phyloP scores from a whole-genome alignment of 192 early-diverging fungal species.

The Backusella mclennaniae region DNA sequence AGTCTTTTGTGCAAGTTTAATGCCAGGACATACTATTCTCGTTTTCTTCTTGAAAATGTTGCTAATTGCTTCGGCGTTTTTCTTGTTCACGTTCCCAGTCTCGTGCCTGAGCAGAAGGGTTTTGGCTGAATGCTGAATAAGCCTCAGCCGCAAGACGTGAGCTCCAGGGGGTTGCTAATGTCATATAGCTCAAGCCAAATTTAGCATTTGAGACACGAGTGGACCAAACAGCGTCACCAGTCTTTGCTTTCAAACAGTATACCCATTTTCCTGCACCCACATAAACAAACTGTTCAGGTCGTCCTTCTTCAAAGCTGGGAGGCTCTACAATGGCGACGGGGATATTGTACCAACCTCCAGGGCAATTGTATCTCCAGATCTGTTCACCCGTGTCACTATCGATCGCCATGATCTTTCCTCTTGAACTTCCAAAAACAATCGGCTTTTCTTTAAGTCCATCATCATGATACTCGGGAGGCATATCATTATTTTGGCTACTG shows the following conservation, averaged over 20 bases:
- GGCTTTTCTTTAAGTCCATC: background rate
- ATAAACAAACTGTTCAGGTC: slow-evolving; percentile 5
- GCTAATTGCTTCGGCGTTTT: background rate
- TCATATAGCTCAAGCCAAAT: slow-evolving; percentile 14
- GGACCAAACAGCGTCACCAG: slow-evolving; percentile 11
- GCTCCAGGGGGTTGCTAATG: slow-evolving; percentile 21
- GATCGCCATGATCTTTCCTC: slow-evolving; percentile 23
- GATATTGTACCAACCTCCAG: slow-evolving; percentile 21
- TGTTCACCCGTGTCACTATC: slow-evolving; percentile 11
- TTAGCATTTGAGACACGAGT: background rate
- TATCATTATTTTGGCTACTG: background rate
- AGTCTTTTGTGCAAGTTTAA: background rate
- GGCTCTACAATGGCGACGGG: slow-evolving; percentile 20
- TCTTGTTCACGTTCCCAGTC: slow-evolving; percentile 4
- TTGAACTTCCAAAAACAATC: slow-evolving; percentile 9
- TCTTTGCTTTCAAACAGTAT: slow-evolving; percentile 7
- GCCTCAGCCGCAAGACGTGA: slow-evolving; percentile 20
- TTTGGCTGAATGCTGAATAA: slow-evolving; percentile 15
- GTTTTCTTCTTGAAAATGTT: background rate
- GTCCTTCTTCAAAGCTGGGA: background rate
- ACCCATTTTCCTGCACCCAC: slow-evolving; percentile 20
- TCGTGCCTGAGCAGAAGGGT: slow-evolving; percentile 1
- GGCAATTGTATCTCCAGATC: slow-evolving; percentile 25
- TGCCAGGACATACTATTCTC: background rate
- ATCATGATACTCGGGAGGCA: background rate